Conservation (phyloP, 2,329 filamentous ascomycete species). For the Aspergillus felis region DNA sequence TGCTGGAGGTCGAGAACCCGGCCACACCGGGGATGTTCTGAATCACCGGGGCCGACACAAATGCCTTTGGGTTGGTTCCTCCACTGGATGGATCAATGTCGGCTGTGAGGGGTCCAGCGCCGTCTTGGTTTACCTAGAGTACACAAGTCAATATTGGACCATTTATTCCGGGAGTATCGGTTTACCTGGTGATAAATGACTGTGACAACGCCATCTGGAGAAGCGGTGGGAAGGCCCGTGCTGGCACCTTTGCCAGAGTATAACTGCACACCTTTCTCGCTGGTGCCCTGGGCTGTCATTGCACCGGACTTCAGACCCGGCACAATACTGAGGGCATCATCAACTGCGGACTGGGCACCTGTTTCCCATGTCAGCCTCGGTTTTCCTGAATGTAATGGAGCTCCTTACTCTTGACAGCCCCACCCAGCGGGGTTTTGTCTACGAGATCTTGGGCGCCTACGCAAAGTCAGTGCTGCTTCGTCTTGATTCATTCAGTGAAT, state of each 20-base stretch:
- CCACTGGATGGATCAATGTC: slow-evolving; percentile 61
- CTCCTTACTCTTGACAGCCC: slow-evolving; percentile 5
- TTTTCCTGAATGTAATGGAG: background rate
- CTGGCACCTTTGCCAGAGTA: slow-evolving; percentile 53
- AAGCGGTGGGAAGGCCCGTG: slow-evolving; percentile 57
- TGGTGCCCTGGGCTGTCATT: slow-evolving; percentile 46
- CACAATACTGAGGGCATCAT: slow-evolving; percentile 4
- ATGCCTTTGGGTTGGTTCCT: slow-evolving; percentile 57
- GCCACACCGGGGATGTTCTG: slow-evolving; percentile 60
- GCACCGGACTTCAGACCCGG: slow-evolving; percentile 44
- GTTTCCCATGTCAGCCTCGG: background rate
- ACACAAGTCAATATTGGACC: background rate
- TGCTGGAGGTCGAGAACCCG: slow-evolving; percentile 57
- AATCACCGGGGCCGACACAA: slow-evolving; percentile 56
- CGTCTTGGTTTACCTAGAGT: slow-evolving; percentile 61
- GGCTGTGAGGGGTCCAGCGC: slow-evolving; percentile 61
- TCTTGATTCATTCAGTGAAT: background rate
- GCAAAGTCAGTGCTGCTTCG: background rate
- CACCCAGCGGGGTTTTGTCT: slow-evolving; percentile 7
- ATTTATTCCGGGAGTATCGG: background rate
- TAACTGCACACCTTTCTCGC: slow-evolving; percentile 53
- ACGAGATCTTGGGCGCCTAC: slow-evolving; percentile 6
- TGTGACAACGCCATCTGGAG: slow-evolving; percentile 57
- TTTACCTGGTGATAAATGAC: slow-evolving; percentile 60
- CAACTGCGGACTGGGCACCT: slow-evolving; percentile 6